Evolutionary conservation across 2,329 filamentous ascomycete genomes (phyloP).

Genomic region (Pestalotiopsis fici): DNA sequence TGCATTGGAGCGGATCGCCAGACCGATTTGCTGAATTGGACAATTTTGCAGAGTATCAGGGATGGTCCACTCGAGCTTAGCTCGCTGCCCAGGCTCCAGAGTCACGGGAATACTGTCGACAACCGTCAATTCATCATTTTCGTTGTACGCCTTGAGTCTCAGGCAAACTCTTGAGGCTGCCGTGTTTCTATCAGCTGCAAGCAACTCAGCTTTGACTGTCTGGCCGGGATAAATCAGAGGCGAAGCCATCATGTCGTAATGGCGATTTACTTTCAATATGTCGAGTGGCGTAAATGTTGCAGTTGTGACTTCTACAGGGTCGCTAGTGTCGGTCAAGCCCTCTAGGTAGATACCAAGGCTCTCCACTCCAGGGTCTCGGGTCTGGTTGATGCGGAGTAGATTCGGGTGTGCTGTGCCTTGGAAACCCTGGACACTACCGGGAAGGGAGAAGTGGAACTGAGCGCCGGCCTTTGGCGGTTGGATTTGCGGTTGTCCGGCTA

Average conservation of each 20-base stretch:
- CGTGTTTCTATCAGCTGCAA: slow-evolving; percentile 2
- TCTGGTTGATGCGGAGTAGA: slow-evolving; percentile 3
- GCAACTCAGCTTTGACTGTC: slow-evolving; percentile 16
- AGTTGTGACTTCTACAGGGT: slow-evolving; percentile 16
- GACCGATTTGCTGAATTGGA: slow-evolving; percentile 26
- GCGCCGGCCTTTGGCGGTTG: slow-evolving; percentile 30
- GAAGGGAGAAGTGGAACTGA: slow-evolving; percentile 37
- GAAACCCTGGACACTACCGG: slow-evolving; percentile 37
- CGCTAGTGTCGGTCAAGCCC: neutral
- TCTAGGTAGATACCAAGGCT: neutral
- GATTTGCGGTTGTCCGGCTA: slow-evolving; percentile 20
- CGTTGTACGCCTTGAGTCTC: neutral
- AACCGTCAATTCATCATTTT: neutral
- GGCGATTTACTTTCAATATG: slow-evolving; percentile 12
- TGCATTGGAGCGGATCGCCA: slow-evolving; percentile 14
- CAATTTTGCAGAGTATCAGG: slow-evolving; percentile 19
- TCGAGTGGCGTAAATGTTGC: slow-evolving; percentile 26
- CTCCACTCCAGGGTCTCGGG: neutral
- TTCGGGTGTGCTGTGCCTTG: slow-evolving; percentile 1
- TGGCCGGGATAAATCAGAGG: slow-evolving; percentile 30
- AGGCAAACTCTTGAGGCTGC: neutral
- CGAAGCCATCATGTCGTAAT: slow-evolving; percentile 25
- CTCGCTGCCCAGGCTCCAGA: slow-evolving; percentile 11
- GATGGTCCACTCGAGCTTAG: slow-evolving; percentile 20
- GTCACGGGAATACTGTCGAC: neutral